Percentiles rank a stretch among this genome's conserved stretches.
These are phyloP conservation scores for Penicillium turbatum DNA, from an alignment of 495 filamentous ascomycete species.

Conservation along the genomic window DNA sequence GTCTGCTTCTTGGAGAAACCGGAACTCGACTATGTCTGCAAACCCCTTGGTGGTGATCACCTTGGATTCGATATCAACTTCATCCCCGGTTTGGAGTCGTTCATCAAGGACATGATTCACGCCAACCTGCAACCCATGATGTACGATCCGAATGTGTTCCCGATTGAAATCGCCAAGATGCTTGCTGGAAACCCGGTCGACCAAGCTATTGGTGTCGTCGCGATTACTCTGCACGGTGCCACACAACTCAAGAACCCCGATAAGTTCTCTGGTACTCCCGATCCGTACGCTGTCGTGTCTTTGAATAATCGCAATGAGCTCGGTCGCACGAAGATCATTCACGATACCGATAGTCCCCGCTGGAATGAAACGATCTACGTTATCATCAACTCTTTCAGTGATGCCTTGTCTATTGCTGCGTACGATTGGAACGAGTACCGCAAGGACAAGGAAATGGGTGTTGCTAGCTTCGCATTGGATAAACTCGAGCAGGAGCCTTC, in stretches of 20 bases:
- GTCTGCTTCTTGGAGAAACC: conserved; percentile 77
- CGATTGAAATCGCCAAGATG: conserved; percentile 98
- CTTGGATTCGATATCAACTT: conserved; percentile 99
- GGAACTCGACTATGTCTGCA: conserved; percentile 92
- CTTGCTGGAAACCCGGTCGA: conserved; percentile 92
- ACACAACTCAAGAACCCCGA: conserved; percentile 91
- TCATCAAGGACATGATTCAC: conserved; percentile 96
- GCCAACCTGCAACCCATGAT: conserved; percentile 90
- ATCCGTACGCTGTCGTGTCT: conserved; percentile 86
- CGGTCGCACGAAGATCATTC: conserved; percentile 81
- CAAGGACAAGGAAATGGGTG: conserved; percentile 93
- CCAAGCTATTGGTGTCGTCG: conserved; percentile 90
- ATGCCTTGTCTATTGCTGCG: conserved; percentile 73
- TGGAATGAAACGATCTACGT: conserved; percentile 98
- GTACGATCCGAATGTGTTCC: conserved; percentile 96
- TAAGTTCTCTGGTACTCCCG: conserved; percentile 86
- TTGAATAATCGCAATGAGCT: conserved; percentile 76
- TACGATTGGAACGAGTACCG: conserved; percentile 94
- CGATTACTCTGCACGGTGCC: conserved; percentile 85
- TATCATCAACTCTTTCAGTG: conserved; percentile 84
- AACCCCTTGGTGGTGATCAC: conserved; percentile 90
- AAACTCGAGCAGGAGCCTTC: conserved; percentile 68
- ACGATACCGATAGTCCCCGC: conserved; percentile 77
- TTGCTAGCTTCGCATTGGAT: conserved; percentile 78
- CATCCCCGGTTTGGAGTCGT: conserved; percentile 85